Conservation (phyloP, 2,329 filamentous ascomycete species). For the Dendryphion nanum region DNA sequence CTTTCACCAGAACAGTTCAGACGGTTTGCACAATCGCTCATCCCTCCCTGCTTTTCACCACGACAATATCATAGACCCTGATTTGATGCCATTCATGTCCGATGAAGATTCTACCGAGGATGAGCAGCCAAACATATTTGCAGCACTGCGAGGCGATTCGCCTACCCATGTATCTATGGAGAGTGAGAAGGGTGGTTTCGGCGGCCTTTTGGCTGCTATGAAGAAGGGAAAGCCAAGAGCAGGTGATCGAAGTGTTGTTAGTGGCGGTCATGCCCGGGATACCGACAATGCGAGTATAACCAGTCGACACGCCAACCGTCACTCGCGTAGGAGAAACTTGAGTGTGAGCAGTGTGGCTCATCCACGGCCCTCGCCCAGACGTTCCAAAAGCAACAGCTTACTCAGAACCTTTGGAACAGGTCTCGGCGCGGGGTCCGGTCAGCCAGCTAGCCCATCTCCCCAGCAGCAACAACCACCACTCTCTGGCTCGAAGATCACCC, state of each 20-base stretch:
- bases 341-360: constrained; percentile 79
- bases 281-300: constrained; percentile 63
- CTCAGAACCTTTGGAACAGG: constrained; percentile 49
- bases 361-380: constrained; percentile 68
- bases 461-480: constrained; percentile 25
- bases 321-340: constrained; percentile 72
- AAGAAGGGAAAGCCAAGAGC: constrained; percentile 71
- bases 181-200: constrained; percentile 70
- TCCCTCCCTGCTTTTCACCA: constrained; percentile 91
- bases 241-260: constrained; percentile 68
- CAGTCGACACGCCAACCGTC: constrained; percentile 61
- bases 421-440: constrained; percentile 24
- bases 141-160: constrained; percentile 65
- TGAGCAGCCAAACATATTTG: constrained; percentile 83
- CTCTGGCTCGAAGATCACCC: constrained; percentile 47
- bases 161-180: constrained; percentile 63
- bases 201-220: constrained; percentile 68
- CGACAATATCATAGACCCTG: constrained; percentile 97
- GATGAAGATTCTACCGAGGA: constrained; percentile 91
- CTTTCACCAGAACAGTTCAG: constrained; percentile 72
- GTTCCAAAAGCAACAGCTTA: constrained; percentile 54
- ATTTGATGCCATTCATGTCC: constrained; percentile 91
- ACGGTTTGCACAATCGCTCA: constrained; percentile 64
- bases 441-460: constrained; percentile 20
- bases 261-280: constrained; percentile 65